Conservation (phyloP, 2,329 filamentous ascomycete genomes). For the Hysterium pulicare region DNA sequence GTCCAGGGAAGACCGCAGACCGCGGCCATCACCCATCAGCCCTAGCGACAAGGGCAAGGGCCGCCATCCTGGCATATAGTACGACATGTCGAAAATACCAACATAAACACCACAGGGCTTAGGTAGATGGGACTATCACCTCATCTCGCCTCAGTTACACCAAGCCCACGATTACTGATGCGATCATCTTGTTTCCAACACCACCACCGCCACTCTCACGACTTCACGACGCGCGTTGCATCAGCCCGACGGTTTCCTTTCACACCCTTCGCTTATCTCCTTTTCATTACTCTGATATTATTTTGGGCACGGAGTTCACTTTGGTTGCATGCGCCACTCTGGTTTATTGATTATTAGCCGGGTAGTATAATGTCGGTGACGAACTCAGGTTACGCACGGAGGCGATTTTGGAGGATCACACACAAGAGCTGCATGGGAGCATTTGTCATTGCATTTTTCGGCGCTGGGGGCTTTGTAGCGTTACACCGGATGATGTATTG, state of each 20-base stretch:
- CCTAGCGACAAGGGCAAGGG: constrained; percentile 15
- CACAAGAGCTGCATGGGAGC: constrained; percentile 5
- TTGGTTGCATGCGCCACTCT: too few species aligned
- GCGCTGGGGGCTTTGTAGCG: constrained; percentile 11
- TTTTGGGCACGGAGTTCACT: not conserved
- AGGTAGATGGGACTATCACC: too few species aligned
- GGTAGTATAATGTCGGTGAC: not conserved
- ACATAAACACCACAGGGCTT: not conserved
- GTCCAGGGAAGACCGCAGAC: constrained; percentile 34
- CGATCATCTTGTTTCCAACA: too few species aligned
- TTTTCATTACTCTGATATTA: not conserved
- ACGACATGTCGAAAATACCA: too few species aligned
- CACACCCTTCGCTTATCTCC: not conserved
- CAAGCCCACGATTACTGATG: too few species aligned
- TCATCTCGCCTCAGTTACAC: too few species aligned
- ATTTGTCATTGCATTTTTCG: constrained; percentile 6
- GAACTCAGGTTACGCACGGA: not conserved
- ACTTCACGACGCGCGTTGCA: constrained; percentile 2
- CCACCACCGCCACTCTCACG: constrained; percentile 4
- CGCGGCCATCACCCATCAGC: constrained; percentile 22
- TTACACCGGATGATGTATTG: constrained; percentile 10
- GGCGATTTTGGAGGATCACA: not conserved
- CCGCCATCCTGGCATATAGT: constrained; percentile 14
- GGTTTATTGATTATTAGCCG: not conserved
- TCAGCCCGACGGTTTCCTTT: not conserved